A percentile compares a stretch with the other conserved stretches of the same genome.
Evolutionary conservation across 129 eudicot genomes (phyloP).

Genomic region (Lactuca sativa): DNA sequence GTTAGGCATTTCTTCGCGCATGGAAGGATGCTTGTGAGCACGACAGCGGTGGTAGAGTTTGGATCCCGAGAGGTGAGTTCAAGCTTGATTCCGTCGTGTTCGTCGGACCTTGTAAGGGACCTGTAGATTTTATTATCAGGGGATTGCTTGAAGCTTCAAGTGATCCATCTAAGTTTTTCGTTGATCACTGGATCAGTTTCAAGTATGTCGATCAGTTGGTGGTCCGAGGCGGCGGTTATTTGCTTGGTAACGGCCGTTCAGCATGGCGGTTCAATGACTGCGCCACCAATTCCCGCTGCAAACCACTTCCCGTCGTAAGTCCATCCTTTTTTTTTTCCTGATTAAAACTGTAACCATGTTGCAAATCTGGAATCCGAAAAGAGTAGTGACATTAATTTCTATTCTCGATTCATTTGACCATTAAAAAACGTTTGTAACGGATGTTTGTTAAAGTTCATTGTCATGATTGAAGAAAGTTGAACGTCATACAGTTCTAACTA

Average conservation of each 20-base stretch:
- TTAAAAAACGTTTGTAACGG: slow-evolving; percentile 12
- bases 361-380: slow-evolving; percentile 16
- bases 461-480: slow-evolving; percentile 7
- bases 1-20: slow-evolving; percentile 58
- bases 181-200: slow-evolving; percentile 61
- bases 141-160: slow-evolving; percentile 50
- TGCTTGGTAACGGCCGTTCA: slow-evolving; percentile 59
- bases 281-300: slow-evolving; percentile 37
- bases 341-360: not conserved
- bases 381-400: not conserved
- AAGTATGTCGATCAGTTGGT: slow-evolving; percentile 38
- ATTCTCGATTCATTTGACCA: not conserved
- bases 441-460: not conserved
- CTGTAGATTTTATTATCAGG: slow-evolving; percentile 26
- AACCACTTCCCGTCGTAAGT: slow-evolving; percentile 64
- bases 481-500: not conserved
- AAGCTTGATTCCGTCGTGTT: slow-evolving; percentile 41
- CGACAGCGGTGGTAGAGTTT: slow-evolving; percentile 29
- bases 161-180: slow-evolving; percentile 14
- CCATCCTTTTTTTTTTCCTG: not conserved
- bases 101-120: slow-evolving; percentile 48
- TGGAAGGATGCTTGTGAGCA: slow-evolving; percentile 61
- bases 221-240: slow-evolving; percentile 57
- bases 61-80: slow-evolving; percentile 45
- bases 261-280: slow-evolving; percentile 67